Evolutionary conservation across 2,329 filamentous ascomycete genomes (phyloP).

Genomic region (Bipolaris bicolor): DNA sequence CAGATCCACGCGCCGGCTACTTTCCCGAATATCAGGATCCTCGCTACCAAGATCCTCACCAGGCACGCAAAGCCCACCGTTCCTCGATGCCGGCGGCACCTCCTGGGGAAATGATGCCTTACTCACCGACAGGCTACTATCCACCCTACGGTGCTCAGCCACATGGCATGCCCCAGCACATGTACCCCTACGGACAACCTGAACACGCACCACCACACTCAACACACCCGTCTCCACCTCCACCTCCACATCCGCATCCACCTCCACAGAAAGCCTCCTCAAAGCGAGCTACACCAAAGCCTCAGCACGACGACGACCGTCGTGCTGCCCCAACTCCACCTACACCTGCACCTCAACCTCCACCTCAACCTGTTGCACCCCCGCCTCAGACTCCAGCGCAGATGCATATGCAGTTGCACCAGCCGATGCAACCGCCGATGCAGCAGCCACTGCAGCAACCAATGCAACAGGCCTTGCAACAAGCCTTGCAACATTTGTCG

Average conservation of each 20-base stretch:
- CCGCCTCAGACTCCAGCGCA: conserved; percentile 17
- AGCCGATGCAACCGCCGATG: conserved; percentile 15
- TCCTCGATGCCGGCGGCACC: conserved; percentile 44
- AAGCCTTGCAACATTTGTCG: conserved; percentile 6
- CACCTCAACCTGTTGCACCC: conserved; percentile 25
- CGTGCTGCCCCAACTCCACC: conserved; percentile 32
- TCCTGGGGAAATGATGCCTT: conserved; percentile 45
- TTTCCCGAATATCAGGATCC: conserved; percentile 38
- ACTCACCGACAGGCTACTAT: conserved; percentile 35
- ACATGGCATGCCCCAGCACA: conserved; percentile 36
- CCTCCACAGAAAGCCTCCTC: conserved; percentile 35
- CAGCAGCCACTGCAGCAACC: conserved; percentile 8
- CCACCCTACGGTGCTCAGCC: conserved; percentile 37
- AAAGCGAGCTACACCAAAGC: conserved; percentile 38
- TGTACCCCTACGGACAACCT: conserved; percentile 35
- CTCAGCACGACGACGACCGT: conserved; percentile 26
- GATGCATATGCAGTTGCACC: conserved; percentile 11
- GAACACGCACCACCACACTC: conserved; percentile 9
- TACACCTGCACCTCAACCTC: conserved; percentile 22
- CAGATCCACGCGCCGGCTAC: conserved; percentile 41
- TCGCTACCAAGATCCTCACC: conserved; percentile 13
- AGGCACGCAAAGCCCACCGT: conserved; percentile 35
- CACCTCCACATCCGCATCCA: conserved; percentile 36
- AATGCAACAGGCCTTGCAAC: conserved; percentile 9
- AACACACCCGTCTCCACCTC: conserved; percentile 25